Evolutionary conservation across 148 eudicot genomes (phyloP).

Genomic region (Nepenthes gracilis): DNA sequence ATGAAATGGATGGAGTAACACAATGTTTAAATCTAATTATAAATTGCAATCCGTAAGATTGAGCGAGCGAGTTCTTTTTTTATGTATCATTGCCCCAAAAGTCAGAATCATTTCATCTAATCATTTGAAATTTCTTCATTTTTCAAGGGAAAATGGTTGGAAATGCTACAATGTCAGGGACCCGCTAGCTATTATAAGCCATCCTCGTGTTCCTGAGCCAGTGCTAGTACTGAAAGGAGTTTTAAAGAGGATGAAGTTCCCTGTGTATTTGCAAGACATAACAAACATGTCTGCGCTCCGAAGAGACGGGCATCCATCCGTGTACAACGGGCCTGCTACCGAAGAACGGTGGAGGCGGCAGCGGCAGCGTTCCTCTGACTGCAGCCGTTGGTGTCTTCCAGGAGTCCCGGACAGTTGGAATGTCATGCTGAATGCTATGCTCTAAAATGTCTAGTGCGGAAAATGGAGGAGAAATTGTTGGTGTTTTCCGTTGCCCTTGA

Average conservation of each 20-base stretch:
- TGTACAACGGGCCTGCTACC: conserved; percentile 36
- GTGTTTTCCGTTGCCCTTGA: too few species aligned
- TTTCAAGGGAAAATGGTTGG: conserved; percentile 66
- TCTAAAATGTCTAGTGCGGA: conserved; percentile 10
- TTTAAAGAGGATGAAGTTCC: conserved; percentile 52
- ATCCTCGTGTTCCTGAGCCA: conserved; percentile 44
- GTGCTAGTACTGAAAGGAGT: conserved; percentile 39
- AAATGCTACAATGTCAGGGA: conserved; percentile 69
- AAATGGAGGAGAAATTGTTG: too few species aligned
- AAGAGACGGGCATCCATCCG: conserved; percentile 76
- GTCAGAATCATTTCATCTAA: neutral
- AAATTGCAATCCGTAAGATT: too few species aligned
- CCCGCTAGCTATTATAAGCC: conserved; percentile 42
- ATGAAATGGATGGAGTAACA: too few species aligned
- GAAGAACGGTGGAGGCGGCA: conserved; percentile 4
- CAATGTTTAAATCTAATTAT: too few species aligned
- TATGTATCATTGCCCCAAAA: too few species aligned
- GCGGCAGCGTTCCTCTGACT: conserved; percentile 30
- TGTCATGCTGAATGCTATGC: conserved; percentile 48
- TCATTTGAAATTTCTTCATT: neutral
- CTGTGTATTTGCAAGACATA: conserved; percentile 56
- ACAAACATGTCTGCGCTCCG: conserved; percentile 59
- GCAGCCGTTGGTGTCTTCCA: conserved; percentile 94
- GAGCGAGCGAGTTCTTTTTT: too few species aligned
- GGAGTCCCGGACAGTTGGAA: conserved; percentile 91